These are phyloP conservation scores for Breviolum minutum DNA, from an alignment of 73 alveolate genomes.

Conservation along the genomic window DNA sequence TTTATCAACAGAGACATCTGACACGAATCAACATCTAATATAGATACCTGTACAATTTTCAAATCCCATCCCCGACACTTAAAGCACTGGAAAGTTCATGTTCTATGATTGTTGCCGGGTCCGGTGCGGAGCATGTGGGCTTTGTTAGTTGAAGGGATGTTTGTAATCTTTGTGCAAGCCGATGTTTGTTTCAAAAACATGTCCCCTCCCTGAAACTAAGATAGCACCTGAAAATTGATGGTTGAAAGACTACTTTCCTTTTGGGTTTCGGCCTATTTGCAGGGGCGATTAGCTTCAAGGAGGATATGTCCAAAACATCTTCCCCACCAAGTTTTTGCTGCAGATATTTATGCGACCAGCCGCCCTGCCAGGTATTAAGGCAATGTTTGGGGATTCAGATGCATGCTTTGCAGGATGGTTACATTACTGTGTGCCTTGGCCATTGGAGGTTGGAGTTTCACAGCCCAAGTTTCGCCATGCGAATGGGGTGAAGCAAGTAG, in stretches of 20 bases:
- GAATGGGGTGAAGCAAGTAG: not conserved
- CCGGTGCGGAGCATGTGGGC: not conserved
- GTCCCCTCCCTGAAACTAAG: too few species aligned
- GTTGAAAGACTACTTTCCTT: too few species aligned
- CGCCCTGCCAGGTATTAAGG: conserved; percentile 12
- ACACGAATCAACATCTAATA: too few species aligned
- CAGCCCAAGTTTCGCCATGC: not conserved
- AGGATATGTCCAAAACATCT: not conserved
- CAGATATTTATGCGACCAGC: not conserved
- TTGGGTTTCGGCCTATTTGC: too few species aligned
- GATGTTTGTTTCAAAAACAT: not conserved
- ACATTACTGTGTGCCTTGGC: conserved; percentile 6
- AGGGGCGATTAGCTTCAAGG: not conserved
- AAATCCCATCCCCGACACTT: too few species aligned
- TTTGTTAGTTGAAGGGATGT: not conserved
- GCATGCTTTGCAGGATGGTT: conserved; percentile 81
- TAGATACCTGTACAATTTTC: too few species aligned
- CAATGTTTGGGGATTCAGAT: conserved; percentile 21
- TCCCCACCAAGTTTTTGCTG: not conserved
- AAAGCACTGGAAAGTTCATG: too few species aligned
- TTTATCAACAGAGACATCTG: too few species aligned
- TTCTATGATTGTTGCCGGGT: too few species aligned
- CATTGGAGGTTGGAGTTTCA: not conserved
- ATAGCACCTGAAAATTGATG: too few species aligned
- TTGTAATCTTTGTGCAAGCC: not conserved